Percentiles rank a stretch among this genome's conserved stretches.
Conservation (phyloP, 2,329 filamentous ascomycete genomes). For the Stachybotrys elegans region DNA sequence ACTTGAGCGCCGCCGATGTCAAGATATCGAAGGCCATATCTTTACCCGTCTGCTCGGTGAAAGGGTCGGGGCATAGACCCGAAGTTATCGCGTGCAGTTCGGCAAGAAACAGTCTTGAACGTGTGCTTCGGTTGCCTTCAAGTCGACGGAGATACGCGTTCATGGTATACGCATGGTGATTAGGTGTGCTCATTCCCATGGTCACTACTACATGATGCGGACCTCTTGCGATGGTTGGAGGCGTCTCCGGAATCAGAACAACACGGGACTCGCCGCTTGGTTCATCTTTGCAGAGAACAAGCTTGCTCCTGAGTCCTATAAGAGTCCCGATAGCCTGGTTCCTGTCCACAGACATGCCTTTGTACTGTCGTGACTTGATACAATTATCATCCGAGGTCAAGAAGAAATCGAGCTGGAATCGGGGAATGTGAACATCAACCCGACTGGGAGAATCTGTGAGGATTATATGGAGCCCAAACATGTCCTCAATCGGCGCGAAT, state of each 20-base stretch:
- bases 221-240: neutral
- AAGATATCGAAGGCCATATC: neutral
- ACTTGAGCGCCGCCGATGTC: neutral
- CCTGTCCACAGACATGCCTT: slow-evolving; percentile 42
- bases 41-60: neutral
- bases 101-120: neutral
- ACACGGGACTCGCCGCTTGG: slow-evolving; percentile 18
- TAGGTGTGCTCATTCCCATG: neutral
- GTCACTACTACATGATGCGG: neutral
- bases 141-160: neutral
- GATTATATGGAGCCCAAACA: slow-evolving; percentile 8
- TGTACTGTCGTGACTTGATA: slow-evolving; percentile 43
- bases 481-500: neutral
- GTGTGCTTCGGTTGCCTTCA: neutral
- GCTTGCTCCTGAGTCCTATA: slow-evolving; percentile 41
- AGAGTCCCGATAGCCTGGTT: slow-evolving; percentile 42
- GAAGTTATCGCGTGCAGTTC: neutral
- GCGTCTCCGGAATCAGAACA: slow-evolving; percentile 26
- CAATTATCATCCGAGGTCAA: slow-evolving; percentile 17
- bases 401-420: slow-evolving; percentile 42
- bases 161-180: neutral
- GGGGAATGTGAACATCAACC: slow-evolving; percentile 27
- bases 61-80: neutral
- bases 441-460: rapidly evolving
- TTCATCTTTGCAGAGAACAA: slow-evolving; percentile 34